These are phyloP conservation scores for Fusarium sp. DNA, from an alignment of 2,329 filamentous ascomycete species.

Conservation along the genomic window DNA sequence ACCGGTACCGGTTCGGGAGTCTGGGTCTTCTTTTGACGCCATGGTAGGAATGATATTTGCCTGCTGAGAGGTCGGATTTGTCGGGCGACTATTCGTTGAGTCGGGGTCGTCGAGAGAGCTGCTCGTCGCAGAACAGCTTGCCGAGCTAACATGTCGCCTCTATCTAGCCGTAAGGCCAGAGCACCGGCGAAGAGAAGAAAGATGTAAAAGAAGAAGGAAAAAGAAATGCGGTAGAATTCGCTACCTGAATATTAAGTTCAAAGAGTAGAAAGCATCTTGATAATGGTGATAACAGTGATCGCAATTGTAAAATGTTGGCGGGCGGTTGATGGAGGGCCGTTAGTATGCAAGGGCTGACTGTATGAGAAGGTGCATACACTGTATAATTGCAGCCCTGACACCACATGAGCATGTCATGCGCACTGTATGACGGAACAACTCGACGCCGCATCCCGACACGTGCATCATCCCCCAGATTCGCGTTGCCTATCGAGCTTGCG, in stretches of 20 bases:
- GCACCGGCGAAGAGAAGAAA: background rate
- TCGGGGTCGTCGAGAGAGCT: slow-evolving; percentile 40
- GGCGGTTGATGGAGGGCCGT: slow-evolving; percentile 14
- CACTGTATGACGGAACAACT: slow-evolving; percentile 54
- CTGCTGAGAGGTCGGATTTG: slow-evolving; percentile 44
- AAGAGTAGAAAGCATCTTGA: slow-evolving; percentile 41
- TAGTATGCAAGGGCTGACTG: background rate
- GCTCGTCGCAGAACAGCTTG: slow-evolving; percentile 45
- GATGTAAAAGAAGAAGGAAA: background rate
- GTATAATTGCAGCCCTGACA: rapidly evolving
- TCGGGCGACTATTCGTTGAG: slow-evolving; percentile 42
- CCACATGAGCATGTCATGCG: background rate
- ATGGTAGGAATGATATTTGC: slow-evolving; percentile 55
- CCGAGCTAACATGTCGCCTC: slow-evolving; percentile 47
- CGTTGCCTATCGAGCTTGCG: slow-evolving; percentile 51
- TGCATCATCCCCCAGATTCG: slow-evolving; percentile 45
- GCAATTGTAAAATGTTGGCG: slow-evolving; percentile 22
- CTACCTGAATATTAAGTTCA: slow-evolving; percentile 14
- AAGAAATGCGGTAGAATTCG: slow-evolving; percentile 14
- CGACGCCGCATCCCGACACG: slow-evolving; percentile 49
- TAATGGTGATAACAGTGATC: slow-evolving; percentile 29
- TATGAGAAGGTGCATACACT: background rate
- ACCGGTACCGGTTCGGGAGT: slow-evolving; percentile 49
- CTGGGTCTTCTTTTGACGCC: slow-evolving; percentile 45
- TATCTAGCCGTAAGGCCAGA: background rate